Base-by-base conservation (phyloP, 495 filamentous ascomycete genomes). In the Neurospora cerealis region DNA sequence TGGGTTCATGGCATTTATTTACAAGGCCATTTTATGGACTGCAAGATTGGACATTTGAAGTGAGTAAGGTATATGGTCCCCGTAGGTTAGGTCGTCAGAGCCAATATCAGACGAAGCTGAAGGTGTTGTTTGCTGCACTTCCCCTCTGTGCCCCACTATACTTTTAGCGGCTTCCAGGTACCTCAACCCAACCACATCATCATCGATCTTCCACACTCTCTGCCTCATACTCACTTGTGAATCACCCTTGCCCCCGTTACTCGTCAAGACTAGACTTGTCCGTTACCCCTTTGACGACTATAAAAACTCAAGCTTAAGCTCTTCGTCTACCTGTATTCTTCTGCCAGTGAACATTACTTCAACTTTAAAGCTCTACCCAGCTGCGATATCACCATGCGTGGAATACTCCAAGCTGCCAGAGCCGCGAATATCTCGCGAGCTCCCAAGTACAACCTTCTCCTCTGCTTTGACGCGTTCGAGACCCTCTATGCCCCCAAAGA, bases 381-480 rank as follows among this genome's bases (percentile, higher is more conserved):
- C 32, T 19, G 28, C 54, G 11, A 66, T 32, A 66, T 66, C 54
- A 66, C 24, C 6, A 66, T 66, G 54, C 13, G 15, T 34, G 54
- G 54, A 32, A 0, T 62, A 17, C 54, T 66, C 15, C 28, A 66
- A 34, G 54, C 54, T 28, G 54, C 54, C 54, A 66, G 28, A 66
- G 28, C 54, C 54, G 54, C 54, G 54, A 66, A 9, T 66, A 66
- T 66, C 6, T 66, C 54, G 24, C 54, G 54, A 1, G 54, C 54
- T 66, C 54, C 78, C n/a, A 74, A 75, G 69, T 76, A 40, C 71
- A 88, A 85, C 38, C 87, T 91, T 13, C 84, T 92, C 37, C 80
- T 93, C 69, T 91, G 75, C 72, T 88, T 95, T 74, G 93, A 95
- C 80, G 93, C 91, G 69, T 95, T 95, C 73, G 90, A 87, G 4